Conservation (phyloP, 2,329 filamentous ascomycete genomes). For the Penicillium sp. region DNA sequence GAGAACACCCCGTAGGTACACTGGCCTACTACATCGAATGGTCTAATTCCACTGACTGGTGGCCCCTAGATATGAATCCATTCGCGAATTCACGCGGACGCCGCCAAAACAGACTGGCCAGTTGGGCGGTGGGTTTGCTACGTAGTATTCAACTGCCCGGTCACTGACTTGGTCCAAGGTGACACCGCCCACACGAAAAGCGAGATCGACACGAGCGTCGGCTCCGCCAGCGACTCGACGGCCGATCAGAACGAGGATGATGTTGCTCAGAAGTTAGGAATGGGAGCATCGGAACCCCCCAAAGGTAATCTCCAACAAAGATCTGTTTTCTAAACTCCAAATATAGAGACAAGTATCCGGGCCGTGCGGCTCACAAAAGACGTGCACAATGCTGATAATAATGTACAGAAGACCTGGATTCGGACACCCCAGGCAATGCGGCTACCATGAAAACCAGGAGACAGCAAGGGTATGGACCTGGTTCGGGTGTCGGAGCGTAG, state of each 20-base stretch:
- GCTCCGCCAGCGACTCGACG: constrained; percentile 33
- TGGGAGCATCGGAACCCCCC: constrained; percentile 49
- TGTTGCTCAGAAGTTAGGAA: constrained; percentile 53
- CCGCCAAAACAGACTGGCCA: constrained; percentile 57
- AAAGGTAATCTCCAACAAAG: constrained; percentile 33
- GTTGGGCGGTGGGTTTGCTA: constrained; percentile 48
- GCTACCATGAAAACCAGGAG: constrained; percentile 45
- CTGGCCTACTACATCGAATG: not conserved
- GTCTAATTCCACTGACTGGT: not conserved
- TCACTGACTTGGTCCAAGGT: constrained; percentile 7
- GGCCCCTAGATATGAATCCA: constrained; percentile 55
- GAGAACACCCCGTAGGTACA: constrained; percentile 59
- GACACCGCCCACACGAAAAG: constrained; percentile 34
- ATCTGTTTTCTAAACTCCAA: constrained; percentile 31
- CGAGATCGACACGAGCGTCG: constrained; percentile 23
- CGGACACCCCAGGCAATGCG: constrained; percentile 39
- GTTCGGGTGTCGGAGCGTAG: constrained; percentile 56
- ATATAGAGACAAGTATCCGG: constrained; percentile 22
- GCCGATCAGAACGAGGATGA: constrained; percentile 53
- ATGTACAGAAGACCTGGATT: constrained; percentile 39
- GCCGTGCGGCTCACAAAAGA: constrained; percentile 12
- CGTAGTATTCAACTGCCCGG: not conserved
- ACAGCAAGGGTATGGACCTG: constrained; percentile 54
- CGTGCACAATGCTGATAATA: constrained; percentile 39
- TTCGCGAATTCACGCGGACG: constrained; percentile 49